Conservation (phyloP, 202 grass and related monocot species). For the Panicum virgatum region DNA sequence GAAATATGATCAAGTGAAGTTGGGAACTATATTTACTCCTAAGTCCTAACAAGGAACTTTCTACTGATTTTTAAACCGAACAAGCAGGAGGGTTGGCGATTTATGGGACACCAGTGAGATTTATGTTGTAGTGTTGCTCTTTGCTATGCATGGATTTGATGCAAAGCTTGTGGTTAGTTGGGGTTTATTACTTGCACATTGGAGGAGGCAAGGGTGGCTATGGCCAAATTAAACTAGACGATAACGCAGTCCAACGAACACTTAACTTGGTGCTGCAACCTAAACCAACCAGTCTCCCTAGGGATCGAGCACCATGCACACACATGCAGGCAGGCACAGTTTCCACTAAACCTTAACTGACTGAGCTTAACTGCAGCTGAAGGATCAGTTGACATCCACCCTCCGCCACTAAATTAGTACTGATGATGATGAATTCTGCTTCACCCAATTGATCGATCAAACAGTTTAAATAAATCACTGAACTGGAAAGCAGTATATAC, state of each 20-base stretch:
- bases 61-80: no score
- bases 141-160: slow-evolving; percentile 8
- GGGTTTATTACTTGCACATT: slow-evolving; percentile 21
- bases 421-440: background rate
- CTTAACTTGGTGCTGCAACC: slow-evolving; percentile 36
- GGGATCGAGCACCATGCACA: slow-evolving; percentile 43
- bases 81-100: no score
- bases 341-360: slow-evolving; percentile 45
- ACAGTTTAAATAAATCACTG: background rate
- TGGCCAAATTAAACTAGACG: background rate
- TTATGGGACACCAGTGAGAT: no score
- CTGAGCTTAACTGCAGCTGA: slow-evolving; percentile 45
- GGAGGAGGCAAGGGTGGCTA: slow-evolving; percentile 14
- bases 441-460: slow-evolving; percentile 14
- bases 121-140: background rate
- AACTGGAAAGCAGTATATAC: no score
- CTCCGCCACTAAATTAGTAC: slow-evolving; percentile 20
- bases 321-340: slow-evolving; percentile 49
- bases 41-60: no score
- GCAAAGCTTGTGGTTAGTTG: slow-evolving; percentile 5
- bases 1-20: background rate
- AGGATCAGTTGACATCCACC: slow-evolving; percentile 49
- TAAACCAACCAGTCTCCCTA: slow-evolving; percentile 48
- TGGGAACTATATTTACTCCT: no score
- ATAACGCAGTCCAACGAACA: slow-evolving; percentile 33